These are phyloP conservation scores for Spathaspora arborariae DNA, from an alignment of 805 yeast species.

Conservation along the genomic window DNA sequence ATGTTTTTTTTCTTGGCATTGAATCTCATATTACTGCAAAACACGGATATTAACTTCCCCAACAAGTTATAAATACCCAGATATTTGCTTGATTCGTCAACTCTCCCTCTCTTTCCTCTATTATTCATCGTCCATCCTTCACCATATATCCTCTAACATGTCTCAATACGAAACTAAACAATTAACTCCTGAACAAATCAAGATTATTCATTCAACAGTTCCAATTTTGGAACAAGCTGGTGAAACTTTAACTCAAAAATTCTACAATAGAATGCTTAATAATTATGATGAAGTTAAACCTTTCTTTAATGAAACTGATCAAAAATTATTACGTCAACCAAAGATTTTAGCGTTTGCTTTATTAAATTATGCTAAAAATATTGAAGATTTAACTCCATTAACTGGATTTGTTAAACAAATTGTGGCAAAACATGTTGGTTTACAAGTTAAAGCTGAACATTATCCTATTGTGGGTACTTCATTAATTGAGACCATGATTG, in stretches of 20 bases:
- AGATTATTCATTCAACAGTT: conserved; percentile 41
- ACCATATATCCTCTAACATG: conserved; percentile 1
- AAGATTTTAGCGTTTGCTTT: conserved; percentile 60
- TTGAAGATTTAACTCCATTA: conserved; percentile 54
- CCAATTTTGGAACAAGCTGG: conserved; percentile 59
- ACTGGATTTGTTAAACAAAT: conserved; percentile 53
- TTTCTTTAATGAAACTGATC: conserved; percentile 61
- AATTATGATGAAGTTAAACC: conserved; percentile 52
- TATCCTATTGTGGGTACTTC: conserved; percentile 62
- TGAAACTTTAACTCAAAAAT: conserved; percentile 46
- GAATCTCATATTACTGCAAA: no score
- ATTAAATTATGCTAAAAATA: conserved; percentile 57
- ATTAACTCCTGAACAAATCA: conserved; percentile 27
- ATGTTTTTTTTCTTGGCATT: no score
- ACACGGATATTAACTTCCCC: no score
- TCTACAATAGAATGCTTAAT: conserved; percentile 54
- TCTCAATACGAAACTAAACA: conserved; percentile 22
- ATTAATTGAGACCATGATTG: conserved; percentile 50
- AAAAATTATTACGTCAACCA: conserved; percentile 54
- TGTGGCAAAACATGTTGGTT: conserved; percentile 62
- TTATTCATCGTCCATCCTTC: neutral
- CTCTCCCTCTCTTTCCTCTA: no score
- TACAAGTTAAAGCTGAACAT: conserved; percentile 60
- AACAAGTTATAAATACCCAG: no score
- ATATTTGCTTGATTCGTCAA: no score